Evolutionary conservation across 2,329 filamentous ascomycete species (phyloP).

Genomic region (Aspergillaceae sp.): DNA sequence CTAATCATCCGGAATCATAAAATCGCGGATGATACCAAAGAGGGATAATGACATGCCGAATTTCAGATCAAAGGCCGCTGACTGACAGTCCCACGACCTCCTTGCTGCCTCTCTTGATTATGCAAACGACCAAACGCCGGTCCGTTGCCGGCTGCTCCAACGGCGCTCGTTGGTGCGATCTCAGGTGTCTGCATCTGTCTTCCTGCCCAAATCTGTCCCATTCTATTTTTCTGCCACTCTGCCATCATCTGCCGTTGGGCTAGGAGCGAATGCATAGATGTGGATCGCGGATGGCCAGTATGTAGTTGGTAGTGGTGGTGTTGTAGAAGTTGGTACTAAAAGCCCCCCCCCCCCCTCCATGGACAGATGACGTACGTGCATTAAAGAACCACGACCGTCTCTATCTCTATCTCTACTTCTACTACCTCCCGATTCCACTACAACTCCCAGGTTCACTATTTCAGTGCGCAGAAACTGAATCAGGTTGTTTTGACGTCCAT

Average conservation of each 20-base stretch:
- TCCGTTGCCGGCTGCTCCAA: no score
- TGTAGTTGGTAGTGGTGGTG: no score
- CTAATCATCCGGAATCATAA: no score
- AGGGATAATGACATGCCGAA: no score
- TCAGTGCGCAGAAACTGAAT: not conserved
- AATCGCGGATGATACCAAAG: no score
- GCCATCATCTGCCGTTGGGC: not conserved
- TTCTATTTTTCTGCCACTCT: no score
- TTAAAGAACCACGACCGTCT: not conserved
- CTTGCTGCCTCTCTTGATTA: no score
- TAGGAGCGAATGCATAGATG: no score
- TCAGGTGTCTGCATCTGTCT: not conserved
- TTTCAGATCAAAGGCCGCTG: no score
- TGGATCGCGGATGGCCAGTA: not conserved
- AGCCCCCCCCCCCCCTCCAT: not conserved
- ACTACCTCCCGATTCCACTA: not conserved
- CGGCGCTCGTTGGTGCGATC: not conserved
- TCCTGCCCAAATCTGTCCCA: not conserved
- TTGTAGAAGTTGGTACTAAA: no score
- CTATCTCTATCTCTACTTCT: not conserved
- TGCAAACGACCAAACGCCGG: no score
- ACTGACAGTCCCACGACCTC: no score
- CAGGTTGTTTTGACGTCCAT: not conserved
- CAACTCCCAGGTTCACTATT: not conserved
- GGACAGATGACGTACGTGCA: not conserved